A percentile compares a stretch with the other conserved stretches of the same genome.
Conservation (phyloP, 2,329 filamentous ascomycete species). For the Colletotrichum tamarilloi region DNA sequence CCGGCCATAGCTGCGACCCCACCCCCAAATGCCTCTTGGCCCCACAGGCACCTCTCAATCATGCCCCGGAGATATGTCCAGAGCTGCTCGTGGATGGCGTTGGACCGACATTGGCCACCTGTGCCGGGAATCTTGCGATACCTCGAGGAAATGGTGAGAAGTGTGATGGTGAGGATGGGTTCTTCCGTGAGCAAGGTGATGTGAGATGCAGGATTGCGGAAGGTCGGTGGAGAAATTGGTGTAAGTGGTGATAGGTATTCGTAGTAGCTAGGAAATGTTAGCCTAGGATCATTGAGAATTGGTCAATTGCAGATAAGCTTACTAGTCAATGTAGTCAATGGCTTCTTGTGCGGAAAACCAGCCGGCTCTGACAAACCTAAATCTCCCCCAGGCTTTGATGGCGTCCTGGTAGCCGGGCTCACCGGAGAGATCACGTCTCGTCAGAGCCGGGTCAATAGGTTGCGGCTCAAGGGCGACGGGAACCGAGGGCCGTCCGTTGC, state of each 20-base stretch:
- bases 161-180: slow-evolving; percentile 90
- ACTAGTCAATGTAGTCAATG: slow-evolving; percentile 94
- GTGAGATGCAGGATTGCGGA: slow-evolving; percentile 84
- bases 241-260: slow-evolving; percentile 90
- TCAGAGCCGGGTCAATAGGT: slow-evolving; percentile 59
- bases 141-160: slow-evolving; percentile 90
- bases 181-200: slow-evolving; percentile 86
- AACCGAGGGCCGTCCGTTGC: slow-evolving; percentile 3
- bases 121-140: slow-evolving; percentile 85
- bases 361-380: slow-evolving; percentile 94
- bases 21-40: slow-evolving; percentile 93
- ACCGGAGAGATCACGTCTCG: slow-evolving; percentile 55
- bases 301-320: slow-evolving; percentile 46
- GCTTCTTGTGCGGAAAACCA: slow-evolving; percentile 97
- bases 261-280: slow-evolving; percentile 75
- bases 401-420: slow-evolving; percentile 74
- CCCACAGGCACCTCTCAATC: slow-evolving; percentile 95
- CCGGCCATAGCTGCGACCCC: slow-evolving; percentile 63
- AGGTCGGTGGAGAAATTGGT: slow-evolving; percentile 92
- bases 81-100: slow-evolving; percentile 93
- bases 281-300: neutral
- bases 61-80: slow-evolving; percentile 96
- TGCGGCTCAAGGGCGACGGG: slow-evolving; percentile 46
- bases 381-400: slow-evolving; percentile 87
- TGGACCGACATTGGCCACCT: slow-evolving; percentile 84